These are phyloP conservation scores for Rhododendron ferrugineum DNA, from an alignment of 148 eudicot species.

Conservation along the genomic window DNA sequence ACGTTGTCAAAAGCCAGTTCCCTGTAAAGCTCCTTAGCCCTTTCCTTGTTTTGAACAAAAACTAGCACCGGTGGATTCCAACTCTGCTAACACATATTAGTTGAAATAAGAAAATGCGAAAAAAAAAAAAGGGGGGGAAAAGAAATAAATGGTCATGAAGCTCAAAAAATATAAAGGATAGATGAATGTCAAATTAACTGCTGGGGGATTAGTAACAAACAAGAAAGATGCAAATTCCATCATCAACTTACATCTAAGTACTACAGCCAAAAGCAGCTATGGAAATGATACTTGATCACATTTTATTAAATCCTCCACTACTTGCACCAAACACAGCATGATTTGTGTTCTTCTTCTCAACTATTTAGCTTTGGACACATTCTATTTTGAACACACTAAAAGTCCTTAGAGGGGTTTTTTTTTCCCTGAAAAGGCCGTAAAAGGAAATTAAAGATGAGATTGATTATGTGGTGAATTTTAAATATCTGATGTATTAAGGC, in stretches of 20 bases:
- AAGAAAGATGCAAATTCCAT: neutral
- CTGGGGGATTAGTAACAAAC: neutral
- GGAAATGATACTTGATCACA: too few relatives aligned
- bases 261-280: neutral
- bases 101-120: neutral
- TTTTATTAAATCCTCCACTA: neutral
- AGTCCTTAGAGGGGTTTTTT: neutral
- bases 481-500: neutral
- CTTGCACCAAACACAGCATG: neutral
- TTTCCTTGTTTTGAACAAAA: conserved; percentile 85
- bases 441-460: neutral
- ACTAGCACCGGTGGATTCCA: conserved; percentile 85
- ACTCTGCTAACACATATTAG: conserved; percentile 39
- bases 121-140: neutral
- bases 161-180: neutral
- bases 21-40: conserved; percentile 79
- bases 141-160: neutral
- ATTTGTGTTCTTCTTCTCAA: neutral
- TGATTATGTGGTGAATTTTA: neutral
- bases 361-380: neutral
- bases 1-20: conserved; percentile 61
- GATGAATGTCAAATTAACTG: neutral
- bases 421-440: neutral
- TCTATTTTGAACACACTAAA: neutral
- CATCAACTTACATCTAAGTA: neutral